Evolutionary conservation across 2,329 filamentous ascomycete species (phyloP), one percentile per base, ranked within the genome.

Genomic region (Colletotrichum paranaense): DNA sequence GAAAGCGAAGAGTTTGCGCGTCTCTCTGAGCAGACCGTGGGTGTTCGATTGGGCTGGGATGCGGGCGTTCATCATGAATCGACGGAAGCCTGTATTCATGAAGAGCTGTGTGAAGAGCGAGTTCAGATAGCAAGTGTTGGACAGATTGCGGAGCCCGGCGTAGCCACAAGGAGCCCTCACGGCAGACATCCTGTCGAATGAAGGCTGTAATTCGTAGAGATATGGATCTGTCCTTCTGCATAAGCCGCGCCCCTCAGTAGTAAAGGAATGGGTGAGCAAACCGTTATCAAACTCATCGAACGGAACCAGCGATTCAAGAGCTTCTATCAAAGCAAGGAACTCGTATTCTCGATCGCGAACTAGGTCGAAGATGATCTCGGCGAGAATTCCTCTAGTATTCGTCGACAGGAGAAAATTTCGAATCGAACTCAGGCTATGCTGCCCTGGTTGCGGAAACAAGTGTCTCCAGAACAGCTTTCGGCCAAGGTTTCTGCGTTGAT

Each of bases 101-200:
- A 96, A 99, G 0, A 99, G 89, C 80, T 99, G 97, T 0, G 95
- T 96, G 74, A 98, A 88, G 0, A 99, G 86, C 0, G 97, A 98
- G 81, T 99, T 99, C 80, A 98, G 89, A 80, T 99, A 99, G 83
- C 97, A 99, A 0, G 97, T 98, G 80, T 98, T 98, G 11, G 95
- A 97, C 19, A 98, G 88, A 78, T 99, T 99, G 69, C 89, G 89
- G n/a, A 99, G 83, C 1, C 97, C 97, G n/a, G 93, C 91, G 80
- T 97, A 97, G 24, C 95, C 95, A 75, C 93, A 93, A 1, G 90
- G 84, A 2, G 94, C 91, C 74, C 95, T 91, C n/a, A 97, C 88
- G 19, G 91, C 89, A 78, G 90, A 92, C 52, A 82, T 83, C 42
- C 92, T 88, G 63, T 96, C 93, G 74, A 94, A 92, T 59, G 86